Conservation (phyloP, 139 green algal species). For the Coelastrella sp. region DNA sequence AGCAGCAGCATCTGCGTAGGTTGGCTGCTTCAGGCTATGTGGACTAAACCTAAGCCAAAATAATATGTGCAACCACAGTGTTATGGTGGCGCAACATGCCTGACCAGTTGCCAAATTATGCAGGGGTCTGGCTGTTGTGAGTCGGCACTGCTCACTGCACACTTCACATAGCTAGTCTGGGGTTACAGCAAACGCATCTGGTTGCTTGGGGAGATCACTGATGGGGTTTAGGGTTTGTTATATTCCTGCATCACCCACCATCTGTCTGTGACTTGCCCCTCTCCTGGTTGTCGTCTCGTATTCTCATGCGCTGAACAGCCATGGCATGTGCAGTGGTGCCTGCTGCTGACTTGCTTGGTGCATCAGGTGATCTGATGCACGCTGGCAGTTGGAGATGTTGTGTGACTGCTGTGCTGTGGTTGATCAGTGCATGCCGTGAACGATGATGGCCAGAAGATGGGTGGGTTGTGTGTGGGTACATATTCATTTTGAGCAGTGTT, state of each 20-base stretch:
- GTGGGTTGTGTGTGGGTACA: neutral
- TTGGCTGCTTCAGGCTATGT: too few species aligned
- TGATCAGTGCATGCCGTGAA: constrained; percentile 36
- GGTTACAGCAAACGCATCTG: too few species aligned
- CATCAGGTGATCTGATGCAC: neutral
- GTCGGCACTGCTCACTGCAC: too few species aligned
- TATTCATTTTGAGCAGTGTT: neutral
- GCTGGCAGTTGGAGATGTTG: neutral
- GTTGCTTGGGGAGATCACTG: too few species aligned
- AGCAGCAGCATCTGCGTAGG: too few species aligned
- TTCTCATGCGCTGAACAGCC: neutral
- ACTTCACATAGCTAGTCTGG: too few species aligned
- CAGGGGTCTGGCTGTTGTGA: too few species aligned
- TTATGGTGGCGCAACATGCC: too few species aligned
- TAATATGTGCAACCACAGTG: too few species aligned
- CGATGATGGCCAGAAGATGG: constrained; percentile 10
- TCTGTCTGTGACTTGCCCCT: constrained; percentile 2
- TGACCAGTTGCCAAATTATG: too few species aligned
- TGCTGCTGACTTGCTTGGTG: neutral
- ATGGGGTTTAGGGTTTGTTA: neutral
- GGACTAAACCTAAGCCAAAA: too few species aligned
- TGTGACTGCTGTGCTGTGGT: neutral
- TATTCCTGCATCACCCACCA: neutral
- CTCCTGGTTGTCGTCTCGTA: constrained; percentile 31
- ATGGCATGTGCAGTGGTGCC: neutral